A percentile compares a stretch with the other conserved stretches of the same genome.
phyloP scores from a whole-genome alignment of 805 yeast genomes.

The Yamadazyma philogaea region DNA sequence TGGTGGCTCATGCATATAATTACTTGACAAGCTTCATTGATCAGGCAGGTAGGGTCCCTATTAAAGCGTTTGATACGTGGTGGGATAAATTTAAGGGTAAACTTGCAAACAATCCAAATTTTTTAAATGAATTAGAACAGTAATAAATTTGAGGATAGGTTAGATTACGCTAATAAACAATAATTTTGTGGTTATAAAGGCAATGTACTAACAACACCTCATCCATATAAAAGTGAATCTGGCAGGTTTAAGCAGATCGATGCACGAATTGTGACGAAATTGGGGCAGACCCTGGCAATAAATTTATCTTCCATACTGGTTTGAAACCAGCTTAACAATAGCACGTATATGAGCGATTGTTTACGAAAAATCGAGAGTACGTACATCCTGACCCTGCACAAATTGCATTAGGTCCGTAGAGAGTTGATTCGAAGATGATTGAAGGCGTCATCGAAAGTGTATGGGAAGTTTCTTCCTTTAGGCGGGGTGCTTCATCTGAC shows the following conservation, averaged over 20 bases:
- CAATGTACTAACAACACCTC: too few relatives aligned
- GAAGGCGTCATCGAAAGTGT: too few relatives aligned
- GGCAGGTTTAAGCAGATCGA: not conserved
- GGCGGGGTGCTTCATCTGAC: not conserved
- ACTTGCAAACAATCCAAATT: conserved; percentile 76
- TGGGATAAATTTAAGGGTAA: conserved; percentile 85
- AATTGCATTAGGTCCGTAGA: too few relatives aligned
- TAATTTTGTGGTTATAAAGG: too few relatives aligned
- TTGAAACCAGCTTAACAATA: not conserved
- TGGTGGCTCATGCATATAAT: conserved; percentile 90
- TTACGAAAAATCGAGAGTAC: not conserved
- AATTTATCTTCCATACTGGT: not conserved
- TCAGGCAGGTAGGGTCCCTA: conserved; percentile 73
- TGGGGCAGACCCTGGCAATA: not conserved
- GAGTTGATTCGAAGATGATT: too few relatives aligned
- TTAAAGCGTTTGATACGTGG: conserved; percentile 89
- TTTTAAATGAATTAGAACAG: conserved; percentile 49
- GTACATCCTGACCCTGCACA: too few relatives aligned
- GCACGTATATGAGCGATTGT: not conserved
- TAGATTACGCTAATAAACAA: too few relatives aligned
- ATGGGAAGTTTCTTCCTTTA: too few relatives aligned
- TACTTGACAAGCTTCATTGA: conserved; percentile 87
- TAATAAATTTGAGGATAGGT: too few relatives aligned
- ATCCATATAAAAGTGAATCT: too few relatives aligned
- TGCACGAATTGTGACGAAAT: not conserved